Conservation (phyloP, 1,284 basidiomycete species). For the Tetrapyrgos nigripes region DNA sequence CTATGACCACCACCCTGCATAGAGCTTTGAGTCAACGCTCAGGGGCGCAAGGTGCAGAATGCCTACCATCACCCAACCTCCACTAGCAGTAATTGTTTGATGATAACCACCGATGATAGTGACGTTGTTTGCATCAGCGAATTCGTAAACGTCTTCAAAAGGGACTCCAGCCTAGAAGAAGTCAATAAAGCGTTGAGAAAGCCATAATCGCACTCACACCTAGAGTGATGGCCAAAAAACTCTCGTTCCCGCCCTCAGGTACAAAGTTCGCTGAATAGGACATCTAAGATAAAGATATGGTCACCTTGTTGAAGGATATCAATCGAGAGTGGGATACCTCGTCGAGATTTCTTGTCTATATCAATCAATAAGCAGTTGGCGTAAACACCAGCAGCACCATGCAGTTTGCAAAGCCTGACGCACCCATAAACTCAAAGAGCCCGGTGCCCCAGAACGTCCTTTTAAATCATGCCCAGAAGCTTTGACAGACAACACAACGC, state of each 20-base stretch:
- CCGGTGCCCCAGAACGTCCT: conserved; percentile 40
- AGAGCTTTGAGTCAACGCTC: not conserved
- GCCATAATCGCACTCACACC: conserved; percentile 22
- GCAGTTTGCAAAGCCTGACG: not conserved
- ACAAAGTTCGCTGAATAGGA: conserved; percentile 15
- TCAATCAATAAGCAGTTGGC: not conserved
- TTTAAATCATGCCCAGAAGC: conserved; percentile 49
- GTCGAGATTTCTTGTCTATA: conserved; percentile 1
- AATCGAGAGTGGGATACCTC: no score
- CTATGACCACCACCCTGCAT: conserved; percentile 51
- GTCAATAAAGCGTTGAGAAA: not conserved
- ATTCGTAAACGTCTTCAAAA: conserved; percentile 29
- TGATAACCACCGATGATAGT: no score
- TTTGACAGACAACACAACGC: conserved; percentile 44
- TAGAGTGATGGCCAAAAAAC: conserved; percentile 24
- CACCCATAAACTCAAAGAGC: conserved; percentile 42
- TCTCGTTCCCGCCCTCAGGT: conserved; percentile 16
- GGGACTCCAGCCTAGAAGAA: conserved; percentile 27
- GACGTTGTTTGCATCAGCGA: conserved; percentile 36
- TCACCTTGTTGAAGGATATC: no score
- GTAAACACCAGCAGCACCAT: not conserved
- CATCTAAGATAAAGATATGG: no score
- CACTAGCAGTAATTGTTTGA: conserved; percentile 30
- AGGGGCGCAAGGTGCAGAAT: not conserved
- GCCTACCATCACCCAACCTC: conserved; percentile 31